Evolutionary conservation across 2,329 filamentous ascomycete species (phyloP), one percentile per base, ranked within the genome.

Genomic region (Fusarium verrucosum): DNA sequence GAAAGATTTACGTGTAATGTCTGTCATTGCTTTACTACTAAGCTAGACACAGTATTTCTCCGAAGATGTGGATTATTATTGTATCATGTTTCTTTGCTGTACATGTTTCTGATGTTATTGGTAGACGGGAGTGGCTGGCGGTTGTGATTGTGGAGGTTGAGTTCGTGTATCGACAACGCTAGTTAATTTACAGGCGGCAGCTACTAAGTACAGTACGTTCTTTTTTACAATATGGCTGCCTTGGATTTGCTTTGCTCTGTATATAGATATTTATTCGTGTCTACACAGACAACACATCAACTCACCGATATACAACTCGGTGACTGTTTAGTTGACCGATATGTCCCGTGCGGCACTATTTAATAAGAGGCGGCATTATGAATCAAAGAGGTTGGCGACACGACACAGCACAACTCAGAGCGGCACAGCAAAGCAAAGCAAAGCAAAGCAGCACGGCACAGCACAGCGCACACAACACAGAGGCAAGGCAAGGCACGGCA

Each of bases 41-140:
- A n/a, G n/a, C n/a, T n/a, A n/a, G n/a, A n/a, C n/a, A n/a, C n/a
- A n/a, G 41, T 26, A 54, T 44, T 43, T 50, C 37, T 36, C 46
- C 42, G 58, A 44, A 19, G 7, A 33, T 19, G 32, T 47, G 54
- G 54, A 47, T 32, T 41, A 40, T 26, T 23, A 14, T 38, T 38
- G 22, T 50, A 10, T 40, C 17, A 17, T 57, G 19, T 30, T n/a
- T 35, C 33, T 25, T 13, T 47, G 7, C n/a, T 35, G n/a, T n/a
- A 26, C 28, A 19, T 59, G 33, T 43, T 37, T 53, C 33, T n/a
- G 13, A 13, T 52, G 38, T 26, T 23, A 10, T 41, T 33, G 36
- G 32, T 41, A 19, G 23, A 46, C 45, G 62, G 57, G 62, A 62
- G 62, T 66, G 62, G 62, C 56, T 65, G 62, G 41, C 50, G 35